phyloP scores from a whole-genome alignment of 106 monocot species.

The Gastrodia elata region DNA sequence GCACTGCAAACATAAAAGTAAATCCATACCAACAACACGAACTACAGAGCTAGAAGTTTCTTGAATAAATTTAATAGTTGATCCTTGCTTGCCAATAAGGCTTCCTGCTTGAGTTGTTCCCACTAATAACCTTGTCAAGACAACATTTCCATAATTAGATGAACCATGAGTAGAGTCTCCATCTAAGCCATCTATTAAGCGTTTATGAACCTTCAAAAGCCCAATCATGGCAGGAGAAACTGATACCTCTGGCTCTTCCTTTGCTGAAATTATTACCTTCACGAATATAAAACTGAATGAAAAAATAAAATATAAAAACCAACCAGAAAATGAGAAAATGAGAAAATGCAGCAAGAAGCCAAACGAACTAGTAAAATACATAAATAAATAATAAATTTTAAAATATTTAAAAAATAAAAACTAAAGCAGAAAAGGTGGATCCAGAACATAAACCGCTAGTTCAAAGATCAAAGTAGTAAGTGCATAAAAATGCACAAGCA shows the following conservation, averaged over 20 bases:
- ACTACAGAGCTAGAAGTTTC: slow-evolving; percentile 57
- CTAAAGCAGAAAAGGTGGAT: too few relatives aligned
- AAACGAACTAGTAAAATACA: too few relatives aligned
- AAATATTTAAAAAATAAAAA: background rate
- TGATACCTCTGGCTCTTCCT: slow-evolving; percentile 62
- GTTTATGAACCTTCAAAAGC: slow-evolving; percentile 72
- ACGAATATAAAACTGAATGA: background rate
- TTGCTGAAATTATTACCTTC: slow-evolving; percentile 88
- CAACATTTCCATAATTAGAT: slow-evolving; percentile 21
- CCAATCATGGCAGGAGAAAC: slow-evolving; percentile 90
- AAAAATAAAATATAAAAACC: background rate
- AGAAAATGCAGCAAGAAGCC: background rate
- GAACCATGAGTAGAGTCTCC: slow-evolving; percentile 33
- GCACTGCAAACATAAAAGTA: background rate
- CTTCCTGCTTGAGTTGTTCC: slow-evolving; percentile 76
- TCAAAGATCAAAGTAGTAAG: too few relatives aligned
- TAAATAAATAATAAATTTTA: too few relatives aligned
- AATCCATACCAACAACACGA: slow-evolving; percentile 61
- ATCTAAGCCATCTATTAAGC: slow-evolving; percentile 61
- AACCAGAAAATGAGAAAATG: background rate
- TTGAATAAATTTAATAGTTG: slow-evolving; percentile 88
- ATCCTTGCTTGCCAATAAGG: slow-evolving; percentile 87
- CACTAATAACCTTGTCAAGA: slow-evolving; percentile 60
- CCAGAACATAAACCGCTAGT: too few relatives aligned
- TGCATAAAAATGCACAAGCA: too few relatives aligned